Evolutionary conservation across 2,329 filamentous ascomycete species (phyloP).

Genomic region (Aquanectria penicillioides): DNA sequence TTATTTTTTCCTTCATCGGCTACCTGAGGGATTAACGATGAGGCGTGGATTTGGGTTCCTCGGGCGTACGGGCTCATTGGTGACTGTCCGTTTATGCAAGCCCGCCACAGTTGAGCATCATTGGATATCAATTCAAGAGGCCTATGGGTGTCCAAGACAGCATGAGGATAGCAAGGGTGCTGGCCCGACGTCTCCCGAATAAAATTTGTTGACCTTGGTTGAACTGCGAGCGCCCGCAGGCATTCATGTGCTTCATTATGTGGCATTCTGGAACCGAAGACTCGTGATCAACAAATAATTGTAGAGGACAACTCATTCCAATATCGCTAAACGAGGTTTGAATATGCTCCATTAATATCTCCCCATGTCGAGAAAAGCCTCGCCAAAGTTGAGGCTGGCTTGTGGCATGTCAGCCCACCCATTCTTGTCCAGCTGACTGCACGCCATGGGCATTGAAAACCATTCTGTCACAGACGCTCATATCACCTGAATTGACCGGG

Average conservation of each 20-base stretch:
- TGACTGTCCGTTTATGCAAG: not conserved
- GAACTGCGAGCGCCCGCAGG: not conserved
- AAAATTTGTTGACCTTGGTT: not conserved
- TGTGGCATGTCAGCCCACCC: not conserved
- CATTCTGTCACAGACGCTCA: not conserved
- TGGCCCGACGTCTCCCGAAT: conserved; percentile 2
- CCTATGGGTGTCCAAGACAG: not conserved
- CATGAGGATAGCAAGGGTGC: not conserved
- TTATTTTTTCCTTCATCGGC: not conserved
- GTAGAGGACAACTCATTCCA: not conserved
- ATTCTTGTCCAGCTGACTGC: not conserved
- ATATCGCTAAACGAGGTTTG: not conserved
- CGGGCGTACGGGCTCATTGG: not conserved
- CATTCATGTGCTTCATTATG: not conserved
- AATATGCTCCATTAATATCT: not conserved
- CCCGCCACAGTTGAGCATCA: not conserved
- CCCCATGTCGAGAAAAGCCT: not conserved
- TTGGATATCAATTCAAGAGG: conserved; percentile 6
- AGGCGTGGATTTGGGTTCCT: not conserved
- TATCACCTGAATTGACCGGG: not conserved
- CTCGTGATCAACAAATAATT: not conserved
- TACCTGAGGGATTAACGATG: not conserved
- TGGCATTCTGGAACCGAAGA: not conserved
- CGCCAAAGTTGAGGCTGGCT: not conserved
- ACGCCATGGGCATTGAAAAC: not conserved